Evolutionary conservation across 2,329 filamentous ascomycete species (phyloP).

Genomic region (Ceratocystis colombiana): DNA sequence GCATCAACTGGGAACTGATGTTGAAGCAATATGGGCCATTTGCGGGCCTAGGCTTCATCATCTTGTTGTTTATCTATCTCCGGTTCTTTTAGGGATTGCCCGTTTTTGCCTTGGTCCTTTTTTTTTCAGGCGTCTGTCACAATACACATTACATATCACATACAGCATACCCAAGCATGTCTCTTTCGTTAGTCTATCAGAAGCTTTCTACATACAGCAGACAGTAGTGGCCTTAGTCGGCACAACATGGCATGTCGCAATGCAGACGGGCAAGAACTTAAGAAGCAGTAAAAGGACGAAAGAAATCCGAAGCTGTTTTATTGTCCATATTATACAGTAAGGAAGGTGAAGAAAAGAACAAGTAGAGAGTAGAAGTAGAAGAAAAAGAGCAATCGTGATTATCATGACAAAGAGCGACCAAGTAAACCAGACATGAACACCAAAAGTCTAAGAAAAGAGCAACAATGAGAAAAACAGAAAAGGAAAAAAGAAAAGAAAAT

Average conservation of each 20-base stretch:
- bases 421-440: conserved; percentile 19
- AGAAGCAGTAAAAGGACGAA: no score
- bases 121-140: not conserved
- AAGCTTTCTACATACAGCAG: no score
- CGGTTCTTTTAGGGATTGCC: conserved; percentile 62
- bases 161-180: no score
- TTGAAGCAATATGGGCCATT: conserved; percentile 95
- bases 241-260: not conserved
- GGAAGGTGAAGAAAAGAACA: not conserved
- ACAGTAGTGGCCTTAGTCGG: no score
- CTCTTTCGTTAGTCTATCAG: no score
- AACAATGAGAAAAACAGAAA: conserved; percentile 1
- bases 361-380: not conserved
- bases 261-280: no score
- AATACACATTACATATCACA: not conserved
- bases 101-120: not conserved
- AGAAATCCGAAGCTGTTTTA: not conserved
- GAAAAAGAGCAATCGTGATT: conserved; percentile 13
- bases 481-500: not conserved
- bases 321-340: conserved; percentile 13
- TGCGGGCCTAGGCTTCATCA: conserved; percentile 67
- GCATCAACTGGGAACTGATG: conserved; percentile 96
- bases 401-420: conserved; percentile 9
- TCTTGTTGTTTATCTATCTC: conserved; percentile 83
- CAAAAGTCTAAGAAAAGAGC: conserved; percentile 8